Base-by-base conservation (phyloP, 2,329 filamentous ascomycete species). In the Didymosphaeria variabile region DNA sequence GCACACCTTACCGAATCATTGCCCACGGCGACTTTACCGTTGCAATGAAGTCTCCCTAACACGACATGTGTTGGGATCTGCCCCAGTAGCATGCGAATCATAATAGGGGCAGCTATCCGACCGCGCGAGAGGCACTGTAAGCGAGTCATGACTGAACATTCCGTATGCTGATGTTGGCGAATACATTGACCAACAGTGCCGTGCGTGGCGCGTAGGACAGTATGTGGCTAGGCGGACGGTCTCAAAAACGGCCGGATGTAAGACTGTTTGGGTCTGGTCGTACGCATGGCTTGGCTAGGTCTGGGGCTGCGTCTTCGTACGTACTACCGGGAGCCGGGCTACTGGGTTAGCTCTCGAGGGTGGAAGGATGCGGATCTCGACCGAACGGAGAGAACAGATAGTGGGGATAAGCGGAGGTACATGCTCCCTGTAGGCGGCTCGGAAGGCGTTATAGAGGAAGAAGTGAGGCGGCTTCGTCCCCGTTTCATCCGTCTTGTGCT, bases 241-340 rank as follows among this genome's bases (percentile, higher is more conserved):
- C 23, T 32, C 15, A 17, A 31, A 54, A 55, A 32, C 38, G 52
- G 36, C 26, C 38, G 52, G 26, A 26, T 55, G 52, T 32, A 32
- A 32, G 38, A 55, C n/a, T 34, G 38, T 55, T 55, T 55, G 38
- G 29, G 8, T 45, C 17, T 45, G 38, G 52, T 45, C 17, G 36
- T 55, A 55, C 52, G n/a, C 5, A 40, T 38, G 26, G 52, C 52
- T 45, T 21, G 26, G 17, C 13, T 19, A 23, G 38, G 23, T 34
- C 52, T 13, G 38, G 52, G 52, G n/a, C 26, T 6, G n/a, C 38
- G 21, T 21, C 40, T 32, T 44, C n/a, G 38, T 44, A 26, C 26
- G 52, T 55, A 34, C 38, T 17, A 44, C 38, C 38, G 23, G 10
- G 15, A 26, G 40, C 36, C 52, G 17, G 52, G 38, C 26, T 55